A percentile compares a stretch with the other conserved stretches of the same genome.
phyloP scores from a whole-genome alignment of 768 basidiomycete genomes.

The Xerocomellus dryophilus region DNA sequence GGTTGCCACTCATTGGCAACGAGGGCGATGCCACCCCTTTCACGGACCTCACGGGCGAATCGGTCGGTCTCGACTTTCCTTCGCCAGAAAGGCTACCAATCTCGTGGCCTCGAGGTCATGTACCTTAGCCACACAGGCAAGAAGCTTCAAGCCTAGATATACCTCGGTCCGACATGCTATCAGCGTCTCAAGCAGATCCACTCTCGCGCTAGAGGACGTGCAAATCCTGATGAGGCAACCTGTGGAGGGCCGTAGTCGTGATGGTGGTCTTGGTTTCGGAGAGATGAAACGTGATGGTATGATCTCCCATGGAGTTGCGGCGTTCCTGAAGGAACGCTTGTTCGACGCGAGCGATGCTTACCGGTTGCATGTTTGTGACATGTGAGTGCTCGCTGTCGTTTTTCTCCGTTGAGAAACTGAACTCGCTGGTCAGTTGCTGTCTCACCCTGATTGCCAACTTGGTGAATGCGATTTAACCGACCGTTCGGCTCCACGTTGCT shows the following conservation, averaged over 20 bases:
- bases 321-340: slow-evolving; percentile 95
- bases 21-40: slow-evolving; percentile 99
- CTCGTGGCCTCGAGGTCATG: slow-evolving; percentile 96
- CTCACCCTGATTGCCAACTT: slow-evolving; percentile 96
- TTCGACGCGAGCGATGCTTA: slow-evolving; percentile 93
- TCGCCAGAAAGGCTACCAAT: slow-evolving; percentile 89
- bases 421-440: slow-evolving; percentile 62
- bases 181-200: too few relatives aligned
- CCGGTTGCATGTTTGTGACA: slow-evolving; percentile 93
- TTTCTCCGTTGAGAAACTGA: slow-evolving; percentile 3
- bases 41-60: slow-evolving; percentile 95
- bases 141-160: slow-evolving; percentile 96
- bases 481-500: slow-evolving; percentile 8
- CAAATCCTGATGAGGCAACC: slow-evolving; percentile 97
- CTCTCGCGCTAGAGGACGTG: slow-evolving; percentile 90
- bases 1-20: too few relatives aligned
- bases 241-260: slow-evolving; percentile 97
- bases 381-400: slow-evolving; percentile 55
- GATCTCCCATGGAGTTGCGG: slow-evolving; percentile 99
- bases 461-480: slow-evolving; percentile 43
- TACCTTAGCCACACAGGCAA: slow-evolving; percentile 97
- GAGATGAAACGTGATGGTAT: slow-evolving; percentile 99
- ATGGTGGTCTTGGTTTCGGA: slow-evolving; percentile 98
- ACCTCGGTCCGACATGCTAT: slow-evolving; percentile 98
- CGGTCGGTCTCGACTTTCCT: slow-evolving; percentile 90